Conservation (phyloP, 1,284 basidiomycete genomes). For the Fomitopsis palustris region DNA sequence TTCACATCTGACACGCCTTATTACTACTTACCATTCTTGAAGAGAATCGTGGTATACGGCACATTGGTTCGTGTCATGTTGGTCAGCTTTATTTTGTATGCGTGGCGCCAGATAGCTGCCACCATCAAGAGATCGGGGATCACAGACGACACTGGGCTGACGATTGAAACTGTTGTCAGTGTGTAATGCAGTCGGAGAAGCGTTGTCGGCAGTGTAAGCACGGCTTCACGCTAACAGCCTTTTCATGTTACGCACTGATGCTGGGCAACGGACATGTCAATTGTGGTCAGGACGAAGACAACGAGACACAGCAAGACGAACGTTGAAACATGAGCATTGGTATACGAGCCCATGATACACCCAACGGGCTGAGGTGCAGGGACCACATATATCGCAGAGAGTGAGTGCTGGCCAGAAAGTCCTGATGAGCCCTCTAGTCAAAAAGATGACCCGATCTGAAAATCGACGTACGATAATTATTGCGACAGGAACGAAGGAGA, state of each 20-base stretch:
- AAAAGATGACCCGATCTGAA: too few species aligned
- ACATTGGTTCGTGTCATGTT: not conserved
- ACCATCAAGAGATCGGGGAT: not conserved
- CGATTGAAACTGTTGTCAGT: not conserved
- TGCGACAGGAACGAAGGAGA: not conserved
- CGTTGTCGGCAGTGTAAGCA: too few species aligned
- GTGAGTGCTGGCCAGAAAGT: not conserved
- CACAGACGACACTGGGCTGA: not conserved
- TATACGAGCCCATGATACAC: too few species aligned
- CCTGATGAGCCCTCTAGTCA: not conserved
- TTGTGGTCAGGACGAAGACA: too few species aligned
- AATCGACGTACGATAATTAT: not conserved
- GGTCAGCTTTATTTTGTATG: not conserved
- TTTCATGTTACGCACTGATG: too few species aligned
- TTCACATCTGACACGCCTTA: not conserved
- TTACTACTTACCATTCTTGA: not conserved
- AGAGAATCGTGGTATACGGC: not conserved
- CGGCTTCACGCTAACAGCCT: too few species aligned
- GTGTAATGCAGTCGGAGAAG: not conserved
- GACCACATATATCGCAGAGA: not conserved
- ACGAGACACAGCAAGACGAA: too few species aligned
- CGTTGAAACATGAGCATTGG: too few species aligned
- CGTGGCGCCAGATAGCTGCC: not conserved
- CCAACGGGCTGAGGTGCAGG: too few species aligned
- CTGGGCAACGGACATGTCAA: too few species aligned